Percentiles rank a stretch among this genome's conserved stretches.
These are phyloP conservation scores for Erysiphe pisi DNA, from an alignment of 2,329 filamentous ascomycete species.

Conservation along the genomic window DNA sequence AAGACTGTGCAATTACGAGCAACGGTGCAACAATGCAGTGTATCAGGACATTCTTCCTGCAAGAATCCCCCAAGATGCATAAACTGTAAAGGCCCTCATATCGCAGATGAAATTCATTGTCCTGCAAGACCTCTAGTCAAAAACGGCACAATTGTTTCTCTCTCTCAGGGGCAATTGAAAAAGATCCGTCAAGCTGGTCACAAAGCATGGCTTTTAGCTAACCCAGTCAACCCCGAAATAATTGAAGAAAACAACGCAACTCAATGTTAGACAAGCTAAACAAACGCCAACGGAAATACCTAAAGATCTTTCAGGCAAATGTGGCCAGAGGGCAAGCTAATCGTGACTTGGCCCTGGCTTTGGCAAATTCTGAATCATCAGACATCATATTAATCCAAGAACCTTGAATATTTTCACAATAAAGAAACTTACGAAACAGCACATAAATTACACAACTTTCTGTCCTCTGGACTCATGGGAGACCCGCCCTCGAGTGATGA, in stretches of 20 bases:
- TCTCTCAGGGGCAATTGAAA: background rate
- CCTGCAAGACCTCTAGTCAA: background rate
- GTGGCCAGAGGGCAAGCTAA: background rate
- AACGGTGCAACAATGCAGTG: background rate
- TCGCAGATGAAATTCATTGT: background rate
- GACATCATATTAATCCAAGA: background rate
- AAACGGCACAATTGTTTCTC: background rate
- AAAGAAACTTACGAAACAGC: background rate
- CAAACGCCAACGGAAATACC: background rate
- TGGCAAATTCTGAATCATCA: background rate
- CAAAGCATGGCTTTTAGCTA: background rate
- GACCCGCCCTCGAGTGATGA: too few species aligned
- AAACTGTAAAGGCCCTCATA: background rate
- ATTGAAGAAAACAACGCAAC: background rate
- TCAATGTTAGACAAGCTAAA: background rate
- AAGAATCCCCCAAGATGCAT: background rate
- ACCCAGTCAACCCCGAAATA: background rate
- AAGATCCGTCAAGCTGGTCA: background rate
- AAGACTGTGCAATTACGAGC: slow-evolving; percentile 4
- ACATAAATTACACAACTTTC: background rate
- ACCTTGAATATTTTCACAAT: background rate
- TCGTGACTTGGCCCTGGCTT: background rate
- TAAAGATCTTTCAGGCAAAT: slow-evolving; percentile 6
- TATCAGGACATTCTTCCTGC: background rate
- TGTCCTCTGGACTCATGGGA: background rate